phyloP scores from a whole-genome alignment of 768 basidiomycete species.

The Boletellus emodensis region DNA sequence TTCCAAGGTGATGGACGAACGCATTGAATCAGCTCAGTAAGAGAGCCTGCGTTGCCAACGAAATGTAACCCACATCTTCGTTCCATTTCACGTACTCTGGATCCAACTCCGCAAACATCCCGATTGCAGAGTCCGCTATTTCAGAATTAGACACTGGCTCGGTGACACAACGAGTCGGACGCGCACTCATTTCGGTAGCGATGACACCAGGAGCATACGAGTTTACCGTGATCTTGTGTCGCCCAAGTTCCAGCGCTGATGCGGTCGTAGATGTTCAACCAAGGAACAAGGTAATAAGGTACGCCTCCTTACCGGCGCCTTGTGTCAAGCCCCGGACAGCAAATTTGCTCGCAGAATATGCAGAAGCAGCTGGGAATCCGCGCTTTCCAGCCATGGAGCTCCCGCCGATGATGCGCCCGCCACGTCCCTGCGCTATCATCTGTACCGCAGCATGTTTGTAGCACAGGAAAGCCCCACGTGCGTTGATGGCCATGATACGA shows the following conservation, averaged over 20 bases:
- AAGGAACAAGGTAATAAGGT: not conserved
- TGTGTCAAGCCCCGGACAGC: slow-evolving; percentile 42
- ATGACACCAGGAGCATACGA: slow-evolving; percentile 38
- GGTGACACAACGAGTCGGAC: not conserved
- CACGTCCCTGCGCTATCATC: slow-evolving; percentile 52
- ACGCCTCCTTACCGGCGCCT: slow-evolving; percentile 31
- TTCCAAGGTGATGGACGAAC: too few species aligned
- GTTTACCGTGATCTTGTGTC: slow-evolving; percentile 38
- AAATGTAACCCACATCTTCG: too few species aligned
- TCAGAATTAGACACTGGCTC: not conserved
- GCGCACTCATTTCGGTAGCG: slow-evolving; percentile 30
- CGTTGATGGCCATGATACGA: slow-evolving; percentile 51
- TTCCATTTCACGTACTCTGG: too few species aligned
- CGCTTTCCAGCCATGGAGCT: slow-evolving; percentile 12
- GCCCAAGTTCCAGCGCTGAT: slow-evolving; percentile 29
- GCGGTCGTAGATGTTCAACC: not conserved
- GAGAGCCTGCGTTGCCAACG: too few species aligned
- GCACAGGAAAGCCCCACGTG: slow-evolving; percentile 55
- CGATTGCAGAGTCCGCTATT: too few species aligned
- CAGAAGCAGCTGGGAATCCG: slow-evolving; percentile 1
- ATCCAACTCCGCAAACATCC: too few species aligned
- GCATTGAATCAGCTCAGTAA: too few species aligned
- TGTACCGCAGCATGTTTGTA: slow-evolving; percentile 61
- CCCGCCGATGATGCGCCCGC: slow-evolving; percentile 53
- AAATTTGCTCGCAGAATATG: slow-evolving; percentile 39